Base-by-base conservation (phyloP, 805 yeast species). In the Starmerella scarabaei region DNA sequence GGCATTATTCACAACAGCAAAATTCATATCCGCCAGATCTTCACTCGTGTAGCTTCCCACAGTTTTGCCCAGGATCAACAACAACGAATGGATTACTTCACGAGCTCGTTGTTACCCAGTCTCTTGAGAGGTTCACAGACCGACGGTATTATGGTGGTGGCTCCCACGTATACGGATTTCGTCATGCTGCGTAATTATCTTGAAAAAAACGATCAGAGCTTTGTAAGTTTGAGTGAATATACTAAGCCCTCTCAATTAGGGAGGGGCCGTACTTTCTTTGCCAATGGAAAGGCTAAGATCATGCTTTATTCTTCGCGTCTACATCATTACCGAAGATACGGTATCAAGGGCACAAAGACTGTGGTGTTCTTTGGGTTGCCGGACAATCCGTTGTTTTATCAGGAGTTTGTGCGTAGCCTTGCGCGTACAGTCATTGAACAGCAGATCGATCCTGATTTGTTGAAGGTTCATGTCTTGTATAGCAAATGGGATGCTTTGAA, bases 231-330 rank as follows among this genome's bases (percentile, higher is more conserved):
- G 34, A 84, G 86, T 56, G 98, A 91, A 60, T 91, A 91, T 60
- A 69, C 93, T 2, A 60, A 73, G 1, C 80, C 74, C 47, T 66
- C 80, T n/a, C 77, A 80, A 42, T 57, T 83, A 26, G 73, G 84
- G 1, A 67, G 83, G 35, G 72, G 77, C 16, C 69, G 97, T 49
- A 69, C 82, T 6, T 62, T 69, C 29, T 91, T 91, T 55, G 72
- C 70, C 24, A 68, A 72, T 31, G 73, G 75, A 2, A 69, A 76
- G 41, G 63, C 66, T 23, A 77, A 80, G 52, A 68, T 88, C 21
- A 57, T 91, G 64, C 61, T 91, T n/a, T 88, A 88, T 60, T 82
- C 96, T 0, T 97, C 88, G 54, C 77, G 98, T 68, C 65, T 88
- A 56, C 97, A 91, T 59, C 91, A 83, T 56, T 91, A 77, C 64